These are phyloP conservation scores for Hordeum vulgare DNA, from an alignment of 176 grass and related monocot genomes.

Conservation along the genomic window MorexV3_pseudomolecules_assembly NC_058524.1:458555460-458555959, in stretches of 20 bases:
- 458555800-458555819: constrained; percentile 45
- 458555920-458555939: constrained; percentile 60
- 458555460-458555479: constrained; percentile 78
- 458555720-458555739: constrained; percentile 24
- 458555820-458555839: constrained; percentile 47
- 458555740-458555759: constrained; percentile 32
- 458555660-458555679: constrained; percentile 36
- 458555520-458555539: constrained; percentile 45
- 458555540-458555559: constrained; percentile 70
- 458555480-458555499: constrained; percentile 40
- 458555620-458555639: constrained; percentile 66
- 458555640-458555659: constrained; percentile 71
- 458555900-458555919: constrained; percentile 41
- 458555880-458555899: constrained; percentile 57
- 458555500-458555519: constrained; percentile 49
- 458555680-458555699: constrained; percentile 49
- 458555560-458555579: constrained; percentile 54
- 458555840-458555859: constrained; percentile 43
- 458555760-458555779: constrained; percentile 33
- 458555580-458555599: constrained; percentile 22
- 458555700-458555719: constrained; percentile 46
- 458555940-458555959: constrained; percentile 53
- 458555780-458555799: constrained; percentile 27
- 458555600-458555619: constrained; percentile 57
- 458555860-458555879: constrained; percentile 35